Percentiles rank a stretch among this genome's conserved stretches.
phyloP scores from a whole-genome alignment of 2,329 filamentous ascomycete species.

The Colletotrichum lindemuthianum region DNA sequence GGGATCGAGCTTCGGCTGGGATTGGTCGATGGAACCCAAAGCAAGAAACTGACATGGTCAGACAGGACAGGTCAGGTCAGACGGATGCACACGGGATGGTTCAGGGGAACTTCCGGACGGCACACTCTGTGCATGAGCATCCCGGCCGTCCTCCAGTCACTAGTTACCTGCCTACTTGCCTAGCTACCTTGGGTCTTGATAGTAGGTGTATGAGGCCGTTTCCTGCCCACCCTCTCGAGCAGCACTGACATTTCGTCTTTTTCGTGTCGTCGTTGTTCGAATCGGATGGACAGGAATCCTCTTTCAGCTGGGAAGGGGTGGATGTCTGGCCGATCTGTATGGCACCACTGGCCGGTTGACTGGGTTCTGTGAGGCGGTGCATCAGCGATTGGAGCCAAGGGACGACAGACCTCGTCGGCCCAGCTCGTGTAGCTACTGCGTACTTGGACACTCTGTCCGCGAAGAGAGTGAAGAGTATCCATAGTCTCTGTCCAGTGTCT shows the following conservation, averaged over 20 bases:
- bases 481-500: neutral
- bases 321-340: conserved; percentile 3
- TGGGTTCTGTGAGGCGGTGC: conserved; percentile 20
- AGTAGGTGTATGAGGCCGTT: neutral
- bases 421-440: too few species aligned
- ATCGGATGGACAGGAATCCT: conserved; percentile 17
- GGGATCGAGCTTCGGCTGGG: neutral
- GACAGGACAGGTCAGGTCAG: neutral
- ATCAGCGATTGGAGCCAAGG: neutral
- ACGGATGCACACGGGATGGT: conserved; percentile 4
- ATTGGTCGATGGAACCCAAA: neutral
- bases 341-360: neutral
- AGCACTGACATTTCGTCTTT: neutral
- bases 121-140: neutral
- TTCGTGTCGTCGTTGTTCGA: neutral
- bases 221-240: neutral
- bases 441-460: too few species aligned
- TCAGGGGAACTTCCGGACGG: conserved; percentile 12
- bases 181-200: neutral
- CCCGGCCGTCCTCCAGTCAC: neutral
- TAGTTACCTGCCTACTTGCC: neutral
- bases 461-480: too few species aligned
- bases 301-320: conserved; percentile 31
- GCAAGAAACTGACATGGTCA: neutral
- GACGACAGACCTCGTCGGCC: conserved; percentile 13